Base-by-base conservation (phyloP, 2,329 filamentous ascomycete species). In the Aspergillus niger region DNA sequence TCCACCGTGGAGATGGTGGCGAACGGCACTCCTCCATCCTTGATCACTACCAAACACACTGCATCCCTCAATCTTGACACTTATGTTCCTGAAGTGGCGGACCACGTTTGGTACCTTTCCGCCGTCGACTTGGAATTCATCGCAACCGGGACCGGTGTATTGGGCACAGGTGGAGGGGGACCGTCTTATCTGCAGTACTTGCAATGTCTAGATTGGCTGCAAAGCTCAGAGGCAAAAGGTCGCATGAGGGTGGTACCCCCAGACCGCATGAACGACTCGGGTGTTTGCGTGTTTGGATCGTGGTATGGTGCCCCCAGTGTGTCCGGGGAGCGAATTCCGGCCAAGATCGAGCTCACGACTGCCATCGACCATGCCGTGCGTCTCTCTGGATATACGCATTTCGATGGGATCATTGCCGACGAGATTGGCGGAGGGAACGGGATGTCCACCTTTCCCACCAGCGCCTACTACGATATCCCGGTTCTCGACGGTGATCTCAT, bases 401-500 rank as follows among this genome's bases (percentile, higher is more conserved):
- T 30, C 28, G 20, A 39, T 8, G 41, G 32, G 3, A 57, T 50
- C 2, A 54, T 54, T 4, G 28, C 51, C 20, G 51, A 32, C 22
- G 51, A 54, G 36, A 72, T 72, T 24, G 71, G 72, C 13, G 69
- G 72, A 17, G 68, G 74, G 0, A 81, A 81, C 61, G 79, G 79
- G 1, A 48, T 74, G 15, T 65, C 64, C 54, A 73, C 60, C 28
- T 71, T 66, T 64, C 72, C 63, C 41, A 69, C 63, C 6, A 65
- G 69, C 47, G 69, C 65, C 38, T 60, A 67, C 22, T 72, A 71
- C 48, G 71, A 79, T 47, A 66, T 79, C 8, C 78, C 79, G 0
- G 75, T 76, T 22, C 72, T 80, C 3, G 79, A 81, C 55, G 79
- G 75, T 3, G 80, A 81, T 60, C 76, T 78, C 69, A 81, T 81